Base-by-base conservation (phyloP, 2,329 filamentous ascomycete species). In the Trichoderma sp. region DNA sequence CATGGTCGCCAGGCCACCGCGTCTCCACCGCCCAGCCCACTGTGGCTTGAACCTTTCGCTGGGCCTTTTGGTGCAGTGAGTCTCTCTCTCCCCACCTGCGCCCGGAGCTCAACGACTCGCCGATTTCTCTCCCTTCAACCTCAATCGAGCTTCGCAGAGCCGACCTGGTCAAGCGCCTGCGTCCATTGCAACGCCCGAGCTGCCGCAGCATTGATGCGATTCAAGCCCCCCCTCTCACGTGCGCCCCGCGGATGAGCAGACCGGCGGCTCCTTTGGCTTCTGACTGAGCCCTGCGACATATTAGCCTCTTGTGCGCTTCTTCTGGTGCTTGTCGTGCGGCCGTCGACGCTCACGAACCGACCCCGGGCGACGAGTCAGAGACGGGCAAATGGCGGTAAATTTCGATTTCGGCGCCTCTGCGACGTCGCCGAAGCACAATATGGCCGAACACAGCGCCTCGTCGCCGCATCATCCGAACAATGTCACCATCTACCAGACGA, bases 401-500 rank as follows among this genome's bases (percentile, higher is more conserved):
- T 77, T 73, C 68, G 70, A 72, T 68, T 77, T 76, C 71, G 77
- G 73, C 68, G 72, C 67, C 56, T 70, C 68, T 8, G 57, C 40
- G 29, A 43, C 56, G 19, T 68, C 68, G 64, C 74, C 76, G 33
- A 71, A 73, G 52, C 74, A 75, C 43, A 71, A 76, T 52, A 68
- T 56, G 70, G 69, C 55, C 70, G 53, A 60, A 71, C 65, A 70
- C 60, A 62, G 33, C 31, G 40, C 60, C 62, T 53, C 69, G 35
- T 70, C 71, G 35, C 68, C 71, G 55, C 73, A 75, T 19, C 73
- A 75, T n/a, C 72, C 76, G 27, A 75, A 73, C 70, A 79, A 78
- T 70, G 78, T 79, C 71, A 81, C 79, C 62, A 75, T 81, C 59
- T 81, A 81, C 72, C 79, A 79, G 64, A 81, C 80, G 35, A 79